A percentile compares a stretch with the other conserved stretches of the same genome.
These are phyloP conservation scores for Beauveria australis DNA, from an alignment of 2,329 filamentous ascomycete species.

Conservation along the genomic window DNA sequence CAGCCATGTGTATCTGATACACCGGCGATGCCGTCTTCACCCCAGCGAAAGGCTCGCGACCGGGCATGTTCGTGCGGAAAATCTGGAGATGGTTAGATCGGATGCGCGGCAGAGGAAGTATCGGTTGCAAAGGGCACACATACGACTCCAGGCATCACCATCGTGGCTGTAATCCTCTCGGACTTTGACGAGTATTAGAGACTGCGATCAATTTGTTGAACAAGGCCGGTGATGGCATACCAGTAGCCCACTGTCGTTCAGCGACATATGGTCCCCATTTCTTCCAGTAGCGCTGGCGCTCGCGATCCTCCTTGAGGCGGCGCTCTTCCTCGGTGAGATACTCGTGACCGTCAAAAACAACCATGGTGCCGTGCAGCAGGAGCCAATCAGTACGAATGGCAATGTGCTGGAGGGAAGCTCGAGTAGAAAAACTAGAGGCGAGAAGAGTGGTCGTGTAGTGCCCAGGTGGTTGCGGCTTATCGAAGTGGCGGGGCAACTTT, in stretches of 20 bases:
- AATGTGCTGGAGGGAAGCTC: not conserved
- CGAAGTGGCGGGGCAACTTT: conserved; percentile 10
- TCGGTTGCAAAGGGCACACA: conserved; percentile 29
- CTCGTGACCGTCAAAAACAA: conserved; percentile 80
- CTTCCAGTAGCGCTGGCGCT: conserved; percentile 91
- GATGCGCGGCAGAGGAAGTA: not conserved
- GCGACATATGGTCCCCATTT: conserved; percentile 93
- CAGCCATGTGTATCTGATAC: conserved; percentile 84
- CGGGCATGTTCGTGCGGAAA: conserved; percentile 90
- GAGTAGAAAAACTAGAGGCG: not conserved
- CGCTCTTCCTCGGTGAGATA: conserved; percentile 86
- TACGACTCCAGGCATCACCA: conserved; percentile 93
- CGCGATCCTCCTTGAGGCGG: conserved; percentile 76
- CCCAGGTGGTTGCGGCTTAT: conserved; percentile 3
- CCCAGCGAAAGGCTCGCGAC: conserved; percentile 86
- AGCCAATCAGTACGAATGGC: not conserved
- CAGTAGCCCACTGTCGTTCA: conserved; percentile 92
- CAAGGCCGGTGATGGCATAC: conserved; percentile 32
- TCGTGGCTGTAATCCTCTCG: conserved; percentile 85
- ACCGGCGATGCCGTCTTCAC: conserved; percentile 92
- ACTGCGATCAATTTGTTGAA: not conserved
- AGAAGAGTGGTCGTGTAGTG: not conserved
- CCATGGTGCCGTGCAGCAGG: conserved; percentile 51
- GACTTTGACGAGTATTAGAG: conserved; percentile 36
- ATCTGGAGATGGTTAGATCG: conserved; percentile 42